A percentile compares a stretch with the other conserved stretches of the same genome.
These are phyloP conservation scores for Macrophomina tecta DNA, from an alignment of 2,329 filamentous ascomycete species.

Conservation along the genomic window DNA sequence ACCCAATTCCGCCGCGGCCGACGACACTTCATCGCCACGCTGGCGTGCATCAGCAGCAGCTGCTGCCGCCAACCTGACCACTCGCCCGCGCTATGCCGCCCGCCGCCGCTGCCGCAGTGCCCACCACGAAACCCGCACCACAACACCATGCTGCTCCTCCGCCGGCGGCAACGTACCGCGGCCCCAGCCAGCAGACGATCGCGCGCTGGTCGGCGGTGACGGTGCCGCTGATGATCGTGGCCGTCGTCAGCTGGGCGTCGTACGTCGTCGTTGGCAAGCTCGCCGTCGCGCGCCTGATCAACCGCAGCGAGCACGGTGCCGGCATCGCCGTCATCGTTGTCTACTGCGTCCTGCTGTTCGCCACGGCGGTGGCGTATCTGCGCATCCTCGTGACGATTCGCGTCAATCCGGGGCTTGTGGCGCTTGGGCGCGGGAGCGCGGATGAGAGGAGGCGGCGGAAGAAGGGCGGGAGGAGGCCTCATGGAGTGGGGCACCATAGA, in stretches of 20 bases:
- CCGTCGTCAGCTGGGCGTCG: constrained; percentile 70
- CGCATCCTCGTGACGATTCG: constrained; percentile 73
- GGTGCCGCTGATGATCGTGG: constrained; percentile 73
- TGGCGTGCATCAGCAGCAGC: neutral
- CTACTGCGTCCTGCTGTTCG: constrained; percentile 73
- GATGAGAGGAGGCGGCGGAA: constrained; percentile 2
- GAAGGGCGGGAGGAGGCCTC: neutral
- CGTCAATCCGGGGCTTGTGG: constrained; percentile 74
- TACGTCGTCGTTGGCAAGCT: constrained; percentile 68
- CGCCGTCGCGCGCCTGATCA: constrained; percentile 43
- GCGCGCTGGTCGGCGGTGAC: constrained; percentile 67
- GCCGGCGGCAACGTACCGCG: neutral
- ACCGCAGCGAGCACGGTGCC: constrained; percentile 54
- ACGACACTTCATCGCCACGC: neutral
- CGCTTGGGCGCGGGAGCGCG: constrained; percentile 41
- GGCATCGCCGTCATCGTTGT: constrained; percentile 74
- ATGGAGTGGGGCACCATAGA: neutral
- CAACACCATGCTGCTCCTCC: neutral
- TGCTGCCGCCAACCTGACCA: too few species aligned
- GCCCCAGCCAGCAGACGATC: constrained; percentile 36
- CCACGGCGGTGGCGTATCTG: constrained; percentile 71
- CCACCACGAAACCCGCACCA: neutral
- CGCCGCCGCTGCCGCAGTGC: neutral
- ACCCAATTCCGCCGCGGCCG: neutral
- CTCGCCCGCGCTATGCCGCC: neutral